Conservation (phyloP, 2,329 filamentous ascomycete species). For the Colletotrichum tropicicola region DNA sequence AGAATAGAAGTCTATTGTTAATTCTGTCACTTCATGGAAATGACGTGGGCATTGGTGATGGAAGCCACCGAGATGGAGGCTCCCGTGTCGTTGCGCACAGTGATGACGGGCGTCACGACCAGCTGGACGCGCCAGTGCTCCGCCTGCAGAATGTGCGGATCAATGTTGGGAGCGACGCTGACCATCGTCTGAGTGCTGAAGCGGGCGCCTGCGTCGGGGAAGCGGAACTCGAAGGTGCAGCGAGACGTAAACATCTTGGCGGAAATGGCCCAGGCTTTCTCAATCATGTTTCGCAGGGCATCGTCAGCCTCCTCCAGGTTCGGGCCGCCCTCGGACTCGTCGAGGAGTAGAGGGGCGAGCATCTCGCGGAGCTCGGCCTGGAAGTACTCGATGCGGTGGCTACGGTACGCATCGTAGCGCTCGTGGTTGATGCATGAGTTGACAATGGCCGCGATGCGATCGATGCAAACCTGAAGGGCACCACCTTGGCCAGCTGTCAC, state of each 20-base stretch:
- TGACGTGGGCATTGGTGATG: constrained; percentile 55
- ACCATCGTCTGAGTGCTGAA: constrained; percentile 59
- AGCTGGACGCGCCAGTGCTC: constrained; percentile 62
- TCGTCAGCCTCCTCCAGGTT: constrained; percentile 46
- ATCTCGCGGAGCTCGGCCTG: constrained; percentile 53
- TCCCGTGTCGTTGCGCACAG: constrained; percentile 61
- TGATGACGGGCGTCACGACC: constrained; percentile 63
- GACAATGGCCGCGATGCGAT: constrained; percentile 46
- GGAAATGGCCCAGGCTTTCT: constrained; percentile 54
- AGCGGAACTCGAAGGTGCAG: constrained; percentile 56
- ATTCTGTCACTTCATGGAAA: constrained; percentile 49
- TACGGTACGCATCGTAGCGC: constrained; percentile 32
- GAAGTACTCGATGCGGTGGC: constrained; percentile 40
- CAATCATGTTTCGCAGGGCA: constrained; percentile 52
- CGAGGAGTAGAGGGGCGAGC: constrained; percentile 50
- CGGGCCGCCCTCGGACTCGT: constrained; percentile 32
- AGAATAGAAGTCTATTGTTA: not conserved
- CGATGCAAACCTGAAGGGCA: constrained; percentile 47
- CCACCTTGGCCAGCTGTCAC: constrained; percentile 28
- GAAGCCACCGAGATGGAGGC: constrained; percentile 53
- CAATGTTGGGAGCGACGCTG: constrained; percentile 51
- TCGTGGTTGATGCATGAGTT: constrained; percentile 47
- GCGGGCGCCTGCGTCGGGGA: constrained; percentile 58
- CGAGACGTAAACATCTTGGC: constrained; percentile 55
- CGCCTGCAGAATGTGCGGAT: constrained; percentile 54